A percentile compares a stretch with the other conserved stretches of the same genome.
Evolutionary conservation across 306 rosid genomes (phyloP).

Genomic region (Lathyrus sativus): DNA sequence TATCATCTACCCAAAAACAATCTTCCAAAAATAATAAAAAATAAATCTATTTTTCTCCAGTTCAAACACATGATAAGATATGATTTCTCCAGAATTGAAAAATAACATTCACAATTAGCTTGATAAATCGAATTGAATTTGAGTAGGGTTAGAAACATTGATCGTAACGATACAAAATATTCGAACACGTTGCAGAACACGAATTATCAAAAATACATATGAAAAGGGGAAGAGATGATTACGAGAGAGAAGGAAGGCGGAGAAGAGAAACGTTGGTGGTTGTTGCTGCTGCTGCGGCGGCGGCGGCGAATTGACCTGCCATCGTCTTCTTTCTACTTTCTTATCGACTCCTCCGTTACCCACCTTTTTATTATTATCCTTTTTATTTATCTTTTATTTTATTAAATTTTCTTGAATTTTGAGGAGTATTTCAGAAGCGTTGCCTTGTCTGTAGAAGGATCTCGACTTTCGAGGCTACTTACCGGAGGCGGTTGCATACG

Average conservation of each 20-base stretch:
- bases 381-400: background rate
- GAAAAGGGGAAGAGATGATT: background rate
- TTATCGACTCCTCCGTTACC: background rate
- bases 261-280: background rate
- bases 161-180: background rate
- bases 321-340: slow-evolving; percentile 1
- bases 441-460: background rate
- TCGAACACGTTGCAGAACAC: background rate
- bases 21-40: no score
- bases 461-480: background rate
- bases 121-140: background rate
- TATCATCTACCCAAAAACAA: no score
- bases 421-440: background rate
- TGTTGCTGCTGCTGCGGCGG: background rate
- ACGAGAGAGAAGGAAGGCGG: background rate
- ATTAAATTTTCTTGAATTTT: background rate
- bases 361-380: background rate
- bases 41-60: no score
- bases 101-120: background rate
- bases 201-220: background rate
- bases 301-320: slow-evolving; percentile 19
- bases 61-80: background rate
- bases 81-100: background rate
- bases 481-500: background rate
- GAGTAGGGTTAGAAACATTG: background rate